phyloP scores from a whole-genome alignment of 768 basidiomycete genomes.

The Cubamyces sp. region DNA sequence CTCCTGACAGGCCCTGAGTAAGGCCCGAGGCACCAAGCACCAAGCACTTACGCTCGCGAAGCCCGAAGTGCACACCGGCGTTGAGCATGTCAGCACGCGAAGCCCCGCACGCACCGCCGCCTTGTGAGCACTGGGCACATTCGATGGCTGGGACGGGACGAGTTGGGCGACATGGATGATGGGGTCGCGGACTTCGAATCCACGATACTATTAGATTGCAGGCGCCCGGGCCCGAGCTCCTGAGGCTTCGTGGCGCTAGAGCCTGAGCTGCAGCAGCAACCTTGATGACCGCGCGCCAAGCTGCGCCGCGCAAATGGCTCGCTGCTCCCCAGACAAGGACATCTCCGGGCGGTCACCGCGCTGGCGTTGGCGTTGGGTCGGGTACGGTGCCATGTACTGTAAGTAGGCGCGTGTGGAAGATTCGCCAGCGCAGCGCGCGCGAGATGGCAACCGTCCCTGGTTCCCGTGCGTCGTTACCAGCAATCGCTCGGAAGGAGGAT shows the following conservation, averaged over 20 bases:
- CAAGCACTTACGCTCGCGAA: no score
- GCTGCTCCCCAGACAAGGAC: background rate
- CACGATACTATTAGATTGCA: background rate
- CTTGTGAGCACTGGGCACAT: background rate
- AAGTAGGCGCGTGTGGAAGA: background rate
- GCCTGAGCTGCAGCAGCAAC: no score
- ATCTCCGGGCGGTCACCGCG: conserved; percentile 3
- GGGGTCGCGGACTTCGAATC: conserved; percentile 13
- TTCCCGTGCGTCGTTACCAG: background rate
- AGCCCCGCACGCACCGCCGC: background rate
- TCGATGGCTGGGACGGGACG: no score
- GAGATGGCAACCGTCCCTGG: background rate
- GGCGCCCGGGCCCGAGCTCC: background rate
- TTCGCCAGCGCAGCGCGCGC: background rate
- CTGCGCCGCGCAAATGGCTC: no score
- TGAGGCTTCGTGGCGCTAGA: conserved; percentile 12
- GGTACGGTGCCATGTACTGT: background rate
- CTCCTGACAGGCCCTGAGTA: no score
- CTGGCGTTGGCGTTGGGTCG: background rate
- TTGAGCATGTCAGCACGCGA: background rate
- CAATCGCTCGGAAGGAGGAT: no score
- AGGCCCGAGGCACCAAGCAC: no score
- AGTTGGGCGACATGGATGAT: no score
- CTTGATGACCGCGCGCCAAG: no score
- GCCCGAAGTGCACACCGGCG: conserved; percentile 1